These are phyloP conservation scores for Pterocarpus macrocarpus DNA, from an alignment of 306 rosid genomes.

Conservation along the genomic window DNA sequence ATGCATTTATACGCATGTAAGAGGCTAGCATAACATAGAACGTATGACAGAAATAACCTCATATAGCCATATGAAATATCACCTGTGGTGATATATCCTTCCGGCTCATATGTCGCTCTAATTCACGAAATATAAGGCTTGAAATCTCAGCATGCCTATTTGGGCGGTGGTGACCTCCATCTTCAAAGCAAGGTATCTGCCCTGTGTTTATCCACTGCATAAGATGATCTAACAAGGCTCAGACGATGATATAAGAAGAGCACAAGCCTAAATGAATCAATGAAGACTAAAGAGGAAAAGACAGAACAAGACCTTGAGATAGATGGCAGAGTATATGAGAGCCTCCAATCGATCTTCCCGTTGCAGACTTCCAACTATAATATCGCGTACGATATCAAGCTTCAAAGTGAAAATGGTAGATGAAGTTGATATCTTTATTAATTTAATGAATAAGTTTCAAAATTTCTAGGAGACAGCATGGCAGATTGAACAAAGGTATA, in stretches of 20 bases:
- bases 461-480: background rate
- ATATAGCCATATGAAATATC: background rate
- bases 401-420: conserved; percentile 50
- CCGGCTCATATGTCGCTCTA: conserved; percentile 70
- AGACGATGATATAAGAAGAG: conserved; percentile 27
- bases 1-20: background rate
- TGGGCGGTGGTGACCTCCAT: conserved; percentile 96
- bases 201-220: conserved; percentile 99
- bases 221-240: conserved; percentile 49
- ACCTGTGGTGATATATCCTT: conserved; percentile 90
- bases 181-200: conserved; percentile 97
- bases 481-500: conserved; percentile 1
- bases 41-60: conserved; percentile 17
- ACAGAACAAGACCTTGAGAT: conserved; percentile 76
- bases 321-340: conserved; percentile 85
- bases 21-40: background rate
- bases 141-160: conserved; percentile 98
- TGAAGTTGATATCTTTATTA: conserved; percentile 21
- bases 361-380: conserved; percentile 59
- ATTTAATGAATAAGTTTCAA: background rate
- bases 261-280: conserved; percentile 10
- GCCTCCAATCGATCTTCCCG: conserved; percentile 75
- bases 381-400: conserved; percentile 88
- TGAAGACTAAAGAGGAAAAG: background rate
- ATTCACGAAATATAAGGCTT: conserved; percentile 87